Evolutionary conservation across 768 basidiomycete species (phyloP), one percentile per base, ranked within the genome.

Genomic region (Rhizopogon sp.): DNA sequence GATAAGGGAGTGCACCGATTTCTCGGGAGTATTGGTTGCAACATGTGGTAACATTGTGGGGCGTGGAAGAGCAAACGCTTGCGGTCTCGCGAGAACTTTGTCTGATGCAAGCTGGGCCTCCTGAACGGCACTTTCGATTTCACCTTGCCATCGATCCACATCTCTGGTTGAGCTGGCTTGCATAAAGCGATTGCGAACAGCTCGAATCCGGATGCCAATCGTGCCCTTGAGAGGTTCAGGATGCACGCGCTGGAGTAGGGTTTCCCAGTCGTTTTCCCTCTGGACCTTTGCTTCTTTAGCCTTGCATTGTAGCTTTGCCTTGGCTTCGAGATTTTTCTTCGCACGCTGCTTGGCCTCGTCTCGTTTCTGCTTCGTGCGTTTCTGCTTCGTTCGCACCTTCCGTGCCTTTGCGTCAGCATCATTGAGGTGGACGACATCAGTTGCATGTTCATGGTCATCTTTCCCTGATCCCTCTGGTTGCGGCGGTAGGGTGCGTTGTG

Each of bases 261-360:
- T 69, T 2, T 79, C 76, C 90, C 90, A 93, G 55, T 83, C 84
- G 35, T 70, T 71, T 65, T 88, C 85, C 56, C 86, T 77, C 53
- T 80, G 76, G 9, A 65, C 63, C 42, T 76, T 78, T 0, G 83
- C 82, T 54, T 85, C 84, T 22, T 82, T 81, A 3, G 82, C 86
- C 68, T 86, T 91, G 64, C 75, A 77, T 2, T 76, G 83, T 3
- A 90, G 69, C 4, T 76, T 71, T 2, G 77, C 75, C 59, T 81
- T 81, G 17, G 75, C 76, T 54, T 81, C 78, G 6, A 71, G 70
- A 13, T 70, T 66, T 39, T 73, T 69, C 59, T 67, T 71, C 14
- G 68, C 70, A 40, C 68, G 57, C 59, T 61, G 54, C 39, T 58
- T 62, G 35, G 56, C 65, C 42, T 59, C 64, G 41, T 69, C 63